Conservation (phyloP, 495 filamentous ascomycete species). For the Aspergillus hancockii region DNA sequence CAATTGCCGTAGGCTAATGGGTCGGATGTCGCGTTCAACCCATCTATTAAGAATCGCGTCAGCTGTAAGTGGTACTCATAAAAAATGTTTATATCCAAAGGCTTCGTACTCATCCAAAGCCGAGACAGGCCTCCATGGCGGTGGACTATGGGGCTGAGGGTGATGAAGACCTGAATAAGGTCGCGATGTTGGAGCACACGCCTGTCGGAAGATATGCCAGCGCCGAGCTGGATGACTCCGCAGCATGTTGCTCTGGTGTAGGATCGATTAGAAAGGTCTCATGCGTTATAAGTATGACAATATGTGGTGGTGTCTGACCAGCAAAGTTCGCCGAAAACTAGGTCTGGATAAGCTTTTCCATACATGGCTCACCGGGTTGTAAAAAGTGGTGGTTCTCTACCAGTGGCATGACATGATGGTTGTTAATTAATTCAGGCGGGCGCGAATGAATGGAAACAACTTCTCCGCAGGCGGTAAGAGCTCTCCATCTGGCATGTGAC, state of each 20-base stretch:
- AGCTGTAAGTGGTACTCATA: constrained; percentile 12
- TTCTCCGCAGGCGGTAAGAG: constrained; percentile 8
- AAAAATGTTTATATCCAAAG: constrained; percentile 7
- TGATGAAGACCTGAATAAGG: constrained; percentile 23
- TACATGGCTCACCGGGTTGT: constrained; percentile 18
- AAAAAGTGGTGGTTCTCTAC: neutral
- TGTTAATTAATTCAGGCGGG: neutral
- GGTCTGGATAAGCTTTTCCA: constrained; percentile 12
- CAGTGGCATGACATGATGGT: constrained; percentile 13
- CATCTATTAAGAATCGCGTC: constrained; percentile 56
- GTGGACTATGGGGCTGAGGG: constrained; percentile 33
- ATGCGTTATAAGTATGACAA: constrained; percentile 11
- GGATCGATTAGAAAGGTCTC: constrained; percentile 20
- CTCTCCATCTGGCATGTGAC: constrained; percentile 8
- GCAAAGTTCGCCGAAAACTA: constrained; percentile 8
- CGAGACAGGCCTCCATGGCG: constrained; percentile 77
- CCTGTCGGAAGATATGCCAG: constrained; percentile 28
- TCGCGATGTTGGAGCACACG: constrained; percentile 23
- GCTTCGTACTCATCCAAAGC: constrained; percentile 81
- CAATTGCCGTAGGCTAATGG: constrained; percentile 86
- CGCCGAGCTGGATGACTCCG: constrained; percentile 36
- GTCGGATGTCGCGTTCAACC: constrained; percentile 80
- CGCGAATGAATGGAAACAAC: neutral
- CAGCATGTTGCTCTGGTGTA: constrained; percentile 34
- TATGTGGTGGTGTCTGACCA: constrained; percentile 8